Evolutionary conservation across 2,329 filamentous ascomycete species (phyloP).

Genomic region (Pseudonectria buxi): DNA sequence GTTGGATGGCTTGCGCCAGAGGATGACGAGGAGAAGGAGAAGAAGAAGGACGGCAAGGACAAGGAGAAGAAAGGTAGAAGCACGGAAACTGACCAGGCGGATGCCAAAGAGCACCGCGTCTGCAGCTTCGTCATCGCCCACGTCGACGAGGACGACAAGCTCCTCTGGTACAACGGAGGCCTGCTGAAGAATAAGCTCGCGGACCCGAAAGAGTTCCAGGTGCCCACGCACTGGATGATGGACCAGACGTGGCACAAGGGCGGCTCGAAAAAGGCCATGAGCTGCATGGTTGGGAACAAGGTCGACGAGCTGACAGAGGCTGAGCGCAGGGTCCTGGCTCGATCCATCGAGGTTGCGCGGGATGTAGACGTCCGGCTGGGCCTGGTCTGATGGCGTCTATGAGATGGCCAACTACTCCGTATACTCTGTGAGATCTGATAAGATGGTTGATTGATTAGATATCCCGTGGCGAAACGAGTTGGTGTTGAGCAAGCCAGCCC

Average conservation of each 20-base stretch:
- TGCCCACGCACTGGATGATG: constrained; percentile 34
- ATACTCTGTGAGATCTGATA: no score
- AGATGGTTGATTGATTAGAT: no score
- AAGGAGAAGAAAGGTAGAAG: background rate
- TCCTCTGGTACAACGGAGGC: constrained; percentile 39
- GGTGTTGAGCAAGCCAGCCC: no score
- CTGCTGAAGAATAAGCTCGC: constrained; percentile 33
- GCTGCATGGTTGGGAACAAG: constrained; percentile 28
- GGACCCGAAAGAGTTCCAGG: constrained; percentile 24
- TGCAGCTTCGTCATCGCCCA: constrained; percentile 39
- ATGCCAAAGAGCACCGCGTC: constrained; percentile 17
- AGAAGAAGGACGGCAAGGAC: background rate
- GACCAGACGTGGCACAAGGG: constrained; percentile 33
- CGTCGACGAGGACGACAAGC: constrained; percentile 28
- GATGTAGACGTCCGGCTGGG: constrained; percentile 8
- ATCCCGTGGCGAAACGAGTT: no score
- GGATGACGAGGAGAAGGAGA: constrained; percentile 1
- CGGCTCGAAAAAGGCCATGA: constrained; percentile 25
- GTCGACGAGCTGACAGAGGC: constrained; percentile 1
- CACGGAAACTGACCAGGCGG: background rate
- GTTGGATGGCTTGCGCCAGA: constrained; percentile 25
- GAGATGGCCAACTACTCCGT: no score
- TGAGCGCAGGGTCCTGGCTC: constrained; percentile 5
- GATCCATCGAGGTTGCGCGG: constrained; percentile 7
- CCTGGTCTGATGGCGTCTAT: constrained; percentile 3